Evolutionary conservation across 805 yeast species (phyloP).

Genomic region (Candida silvatica): DNA sequence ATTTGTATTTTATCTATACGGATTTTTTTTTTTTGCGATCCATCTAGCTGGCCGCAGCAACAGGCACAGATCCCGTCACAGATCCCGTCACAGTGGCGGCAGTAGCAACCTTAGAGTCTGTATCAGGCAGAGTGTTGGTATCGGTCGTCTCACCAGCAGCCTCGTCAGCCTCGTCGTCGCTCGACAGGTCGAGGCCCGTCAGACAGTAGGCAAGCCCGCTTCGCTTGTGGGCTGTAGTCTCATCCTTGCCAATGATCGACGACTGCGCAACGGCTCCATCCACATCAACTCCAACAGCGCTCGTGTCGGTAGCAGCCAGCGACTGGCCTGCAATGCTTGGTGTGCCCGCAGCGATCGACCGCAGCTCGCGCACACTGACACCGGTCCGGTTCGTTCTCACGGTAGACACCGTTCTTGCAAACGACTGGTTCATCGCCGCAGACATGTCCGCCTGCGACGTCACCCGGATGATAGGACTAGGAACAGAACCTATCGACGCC

Average conservation of each 20-base stretch:
- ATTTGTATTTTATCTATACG: no score
- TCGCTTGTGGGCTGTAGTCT: conserved; percentile 4
- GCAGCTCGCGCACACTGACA: not conserved
- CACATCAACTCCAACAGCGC: not conserved
- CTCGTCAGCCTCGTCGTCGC: conserved; percentile 4
- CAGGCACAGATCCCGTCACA: no score
- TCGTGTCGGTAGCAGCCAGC: no score
- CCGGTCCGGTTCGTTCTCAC: not conserved
- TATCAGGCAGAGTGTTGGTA: not conserved
- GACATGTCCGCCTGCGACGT: no score
- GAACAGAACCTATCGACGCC: no score
- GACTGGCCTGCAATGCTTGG: no score
- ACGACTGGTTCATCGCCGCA: not conserved
- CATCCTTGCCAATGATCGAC: no score
- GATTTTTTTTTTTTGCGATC: no score
- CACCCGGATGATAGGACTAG: no score
- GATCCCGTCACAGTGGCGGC: no score
- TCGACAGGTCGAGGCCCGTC: conserved; percentile 7
- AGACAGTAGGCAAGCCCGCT: conserved; percentile 12
- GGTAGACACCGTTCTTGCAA: not conserved
- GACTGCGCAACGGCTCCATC: not conserved
- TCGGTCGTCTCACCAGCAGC: not conserved
- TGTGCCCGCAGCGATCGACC: not conserved
- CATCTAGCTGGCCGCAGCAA: no score
- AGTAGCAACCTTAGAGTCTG: no score